These are phyloP conservation scores for Sambucus nigra DNA, from an alignment of 129 eudicot genomes.

Conservation along the genomic window DNA sequence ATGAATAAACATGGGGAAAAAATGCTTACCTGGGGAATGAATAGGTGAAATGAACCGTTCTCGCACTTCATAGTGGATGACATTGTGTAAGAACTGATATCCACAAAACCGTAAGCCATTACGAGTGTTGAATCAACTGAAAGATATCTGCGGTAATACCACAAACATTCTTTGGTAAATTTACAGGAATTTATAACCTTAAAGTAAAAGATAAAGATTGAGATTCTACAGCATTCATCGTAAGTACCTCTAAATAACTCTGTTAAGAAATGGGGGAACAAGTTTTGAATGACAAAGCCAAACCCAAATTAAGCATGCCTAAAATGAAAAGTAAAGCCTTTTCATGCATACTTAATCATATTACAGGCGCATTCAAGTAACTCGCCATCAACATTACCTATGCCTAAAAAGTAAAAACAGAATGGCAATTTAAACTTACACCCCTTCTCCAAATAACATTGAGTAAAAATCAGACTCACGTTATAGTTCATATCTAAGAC, in stretches of 20 bases:
- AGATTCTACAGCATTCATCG: background rate
- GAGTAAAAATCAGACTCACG: no score
- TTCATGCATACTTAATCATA: no score
- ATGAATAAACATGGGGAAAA: constrained; percentile 4
- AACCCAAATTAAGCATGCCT: background rate
- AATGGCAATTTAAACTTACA: no score
- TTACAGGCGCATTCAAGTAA: no score
- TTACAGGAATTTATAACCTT: background rate
- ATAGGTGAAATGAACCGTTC: constrained; percentile 38
- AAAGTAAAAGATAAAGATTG: background rate
- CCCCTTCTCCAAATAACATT: no score
- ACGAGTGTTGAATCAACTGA: constrained; percentile 35
- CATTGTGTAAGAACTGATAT: constrained; percentile 19
- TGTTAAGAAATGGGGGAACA: background rate
- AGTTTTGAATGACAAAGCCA: background rate
- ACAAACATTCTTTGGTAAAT: constrained; percentile 1
- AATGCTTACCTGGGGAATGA: constrained; percentile 57
- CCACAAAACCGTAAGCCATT: constrained; percentile 61
- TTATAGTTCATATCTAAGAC: no score
- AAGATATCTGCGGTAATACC: constrained; percentile 41
- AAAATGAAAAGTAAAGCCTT: background rate
- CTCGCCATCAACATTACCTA: no score
- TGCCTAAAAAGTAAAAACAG: no score
- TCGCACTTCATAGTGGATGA: constrained; percentile 25
- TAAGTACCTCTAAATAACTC: background rate